A percentile compares a stretch with the other conserved stretches of the same genome.
These are phyloP conservation scores for Rhizopus stolonifer DNA, from an alignment of 371 early-diverging fungal genomes.

Conservation along the genomic window DNA sequence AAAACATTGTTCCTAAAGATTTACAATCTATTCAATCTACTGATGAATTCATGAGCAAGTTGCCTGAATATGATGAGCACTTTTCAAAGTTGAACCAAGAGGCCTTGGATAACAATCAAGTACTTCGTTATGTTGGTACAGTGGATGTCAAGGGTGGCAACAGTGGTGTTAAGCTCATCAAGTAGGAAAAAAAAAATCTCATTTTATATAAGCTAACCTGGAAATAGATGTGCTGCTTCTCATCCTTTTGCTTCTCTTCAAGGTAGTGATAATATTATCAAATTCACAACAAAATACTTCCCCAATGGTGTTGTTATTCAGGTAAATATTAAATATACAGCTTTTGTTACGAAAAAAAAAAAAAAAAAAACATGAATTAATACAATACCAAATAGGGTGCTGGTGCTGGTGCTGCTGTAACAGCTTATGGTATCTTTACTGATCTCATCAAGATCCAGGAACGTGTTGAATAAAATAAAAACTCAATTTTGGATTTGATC, in stretches of 20 bases:
- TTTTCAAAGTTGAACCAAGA: constrained; percentile 76
- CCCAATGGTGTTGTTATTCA: constrained; percentile 92
- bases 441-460: constrained; percentile 84
- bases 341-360: too few relatives aligned
- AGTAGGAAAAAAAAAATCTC: constrained; percentile 39
- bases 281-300: constrained; percentile 92
- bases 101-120: constrained; percentile 69
- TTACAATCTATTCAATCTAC: constrained; percentile 73
- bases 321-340: too few relatives aligned
- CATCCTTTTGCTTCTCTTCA: constrained; percentile 96
- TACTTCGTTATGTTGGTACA: constrained; percentile 91
- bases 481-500: too few relatives aligned
- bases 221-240: constrained; percentile 68
- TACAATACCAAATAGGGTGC: constrained; percentile 64
- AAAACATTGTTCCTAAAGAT: constrained; percentile 92
- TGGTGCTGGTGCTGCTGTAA: constrained; percentile 96
- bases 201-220: background rate
- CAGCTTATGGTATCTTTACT: constrained; percentile 93
- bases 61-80: constrained; percentile 85
- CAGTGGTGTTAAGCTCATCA: constrained; percentile 78
- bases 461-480: too few relatives aligned
- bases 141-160: constrained; percentile 72
- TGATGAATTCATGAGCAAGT: constrained; percentile 79
- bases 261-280: constrained; percentile 96
- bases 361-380: background rate